Evolutionary conservation across 2,329 filamentous ascomycete species (phyloP), one percentile per base, ranked within the genome.

Genomic region (Epicoccum sorghinum): DNA sequence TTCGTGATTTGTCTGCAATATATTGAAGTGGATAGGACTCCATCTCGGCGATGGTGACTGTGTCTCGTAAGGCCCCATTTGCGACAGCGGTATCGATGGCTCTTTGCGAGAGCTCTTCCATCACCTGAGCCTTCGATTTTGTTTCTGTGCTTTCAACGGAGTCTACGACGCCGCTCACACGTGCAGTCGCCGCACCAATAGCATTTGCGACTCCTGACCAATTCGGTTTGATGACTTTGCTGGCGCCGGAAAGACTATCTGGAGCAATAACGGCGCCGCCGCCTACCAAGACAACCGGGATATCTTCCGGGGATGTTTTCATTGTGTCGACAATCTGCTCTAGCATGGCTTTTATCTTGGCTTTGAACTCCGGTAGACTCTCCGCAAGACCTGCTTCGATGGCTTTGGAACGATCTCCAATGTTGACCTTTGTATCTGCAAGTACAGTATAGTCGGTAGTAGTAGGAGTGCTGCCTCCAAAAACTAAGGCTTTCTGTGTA

Each of bases 151-250:
- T 69, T 37, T 76, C 73, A 3, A 78, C 67, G 0, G 72, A 75
- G 12, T 75, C 70, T 0, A 80, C 79, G 12, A 70, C 64, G 14
- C 65, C 61, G 52, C 82, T 85, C 1, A 87, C 83, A 29, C 82
- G 75, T 1, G 84, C 83, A 49, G 83, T 85, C 1, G 85, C 85
- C 4, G 85, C 86, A 2, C 86, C 86, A 8, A 88, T 84, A 0
- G 86, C 86, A 62, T 88, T 88, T 9, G 86, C 86, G 1, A 87
- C 83, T 3, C 79, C 80, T 2, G 83, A 81, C 75, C 79, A 85
- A 37, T 78, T 73, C 0, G 84, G 83, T 58, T 82, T 84, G 37
- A 85, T 69, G 1, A 87, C 81, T 32, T 72, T 76, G 53, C 80
- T 83, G 10, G 83, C 84, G 2, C 85, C 85, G 22, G 75, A 72